These are phyloP conservation scores for Cicer yamashitae DNA, from an alignment of 306 rosid species.

Conservation along the genomic window DNA sequence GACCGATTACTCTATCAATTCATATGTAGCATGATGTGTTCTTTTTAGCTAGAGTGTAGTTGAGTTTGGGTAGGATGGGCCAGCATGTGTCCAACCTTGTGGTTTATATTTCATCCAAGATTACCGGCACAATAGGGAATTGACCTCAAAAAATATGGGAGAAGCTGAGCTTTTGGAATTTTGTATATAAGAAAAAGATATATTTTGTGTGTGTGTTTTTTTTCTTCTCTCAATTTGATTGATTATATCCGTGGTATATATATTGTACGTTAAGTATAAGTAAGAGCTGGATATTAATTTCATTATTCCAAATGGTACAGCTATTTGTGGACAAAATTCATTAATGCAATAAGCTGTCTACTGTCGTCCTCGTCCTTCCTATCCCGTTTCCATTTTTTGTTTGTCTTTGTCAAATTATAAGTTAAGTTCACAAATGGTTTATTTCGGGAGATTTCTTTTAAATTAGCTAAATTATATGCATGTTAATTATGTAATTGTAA, in stretches of 20 bases:
- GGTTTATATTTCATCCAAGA: slow-evolving; percentile 35
- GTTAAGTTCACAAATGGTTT: not conserved
- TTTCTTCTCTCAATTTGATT: not conserved
- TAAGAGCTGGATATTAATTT: not conserved
- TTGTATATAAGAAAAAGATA: slow-evolving; percentile 20
- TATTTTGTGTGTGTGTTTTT: not conserved
- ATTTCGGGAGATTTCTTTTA: not conserved
- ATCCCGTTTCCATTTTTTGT: not conserved
- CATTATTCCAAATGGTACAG: slow-evolving; percentile 12
- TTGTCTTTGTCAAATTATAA: not conserved
- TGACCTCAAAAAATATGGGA: not conserved
- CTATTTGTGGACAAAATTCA: slow-evolving; percentile 14
- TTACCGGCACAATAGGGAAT: slow-evolving; percentile 47
- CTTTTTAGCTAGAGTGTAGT: not conserved
- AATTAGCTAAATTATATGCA: too few species aligned
- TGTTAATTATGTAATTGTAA: too few species aligned
- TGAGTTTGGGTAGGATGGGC: slow-evolving; percentile 39
- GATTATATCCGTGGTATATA: not conserved
- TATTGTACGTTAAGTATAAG: not conserved
- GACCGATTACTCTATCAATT: slow-evolving; percentile 6
- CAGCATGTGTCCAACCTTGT: slow-evolving; percentile 22
- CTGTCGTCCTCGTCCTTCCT: not conserved
- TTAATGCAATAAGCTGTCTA: slow-evolving; percentile 34
- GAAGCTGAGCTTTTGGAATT: slow-evolving; percentile 43
- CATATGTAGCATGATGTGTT: slow-evolving; percentile 5